Conservation (phyloP, 371 early-diverging fungal species). For the Syncephalis fuscata region DNA sequence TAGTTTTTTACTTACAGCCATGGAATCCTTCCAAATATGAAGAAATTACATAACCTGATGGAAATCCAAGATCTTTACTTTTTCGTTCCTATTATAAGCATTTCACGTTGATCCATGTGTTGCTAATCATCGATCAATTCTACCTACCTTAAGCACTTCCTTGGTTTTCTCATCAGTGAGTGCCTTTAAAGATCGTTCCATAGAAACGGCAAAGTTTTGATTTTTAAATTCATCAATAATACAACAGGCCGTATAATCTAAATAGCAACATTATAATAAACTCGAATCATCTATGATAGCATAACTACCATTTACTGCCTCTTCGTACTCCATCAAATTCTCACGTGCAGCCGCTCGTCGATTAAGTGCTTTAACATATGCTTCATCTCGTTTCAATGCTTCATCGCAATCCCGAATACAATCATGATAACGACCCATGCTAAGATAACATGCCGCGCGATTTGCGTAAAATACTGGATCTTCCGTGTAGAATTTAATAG, state of each 20-base stretch:
- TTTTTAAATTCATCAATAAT: constrained; percentile 88
- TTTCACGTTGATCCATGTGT: background rate
- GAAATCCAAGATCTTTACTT: constrained; percentile 48
- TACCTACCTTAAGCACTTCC: constrained; percentile 44
- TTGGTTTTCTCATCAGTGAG: constrained; percentile 59
- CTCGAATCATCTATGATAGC: background rate
- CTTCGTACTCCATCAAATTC: constrained; percentile 37
- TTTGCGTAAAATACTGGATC: constrained; percentile 85
- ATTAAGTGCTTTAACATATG: constrained; percentile 71
- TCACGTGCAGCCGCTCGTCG: constrained; percentile 76
- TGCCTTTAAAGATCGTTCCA: constrained; percentile 79
- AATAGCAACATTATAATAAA: background rate
- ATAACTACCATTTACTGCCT: constrained; percentile 56
- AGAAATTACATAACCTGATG: constrained; percentile 79
- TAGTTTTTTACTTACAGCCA: constrained; percentile 17
- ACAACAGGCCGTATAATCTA: constrained; percentile 83
- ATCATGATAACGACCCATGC: constrained; percentile 44
- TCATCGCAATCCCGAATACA: constrained; percentile 56
- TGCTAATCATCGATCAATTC: background rate
- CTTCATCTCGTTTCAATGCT: constrained; percentile 60
- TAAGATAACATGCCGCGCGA: constrained; percentile 83
- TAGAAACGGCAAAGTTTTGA: constrained; percentile 55
- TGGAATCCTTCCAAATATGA: constrained; percentile 84
- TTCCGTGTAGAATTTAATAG: constrained; percentile 58
- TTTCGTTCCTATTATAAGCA: constrained; percentile 6